phyloP scores from a whole-genome alignment of 345 rosid species.

The Rubroshorea leprosula region DNA sequence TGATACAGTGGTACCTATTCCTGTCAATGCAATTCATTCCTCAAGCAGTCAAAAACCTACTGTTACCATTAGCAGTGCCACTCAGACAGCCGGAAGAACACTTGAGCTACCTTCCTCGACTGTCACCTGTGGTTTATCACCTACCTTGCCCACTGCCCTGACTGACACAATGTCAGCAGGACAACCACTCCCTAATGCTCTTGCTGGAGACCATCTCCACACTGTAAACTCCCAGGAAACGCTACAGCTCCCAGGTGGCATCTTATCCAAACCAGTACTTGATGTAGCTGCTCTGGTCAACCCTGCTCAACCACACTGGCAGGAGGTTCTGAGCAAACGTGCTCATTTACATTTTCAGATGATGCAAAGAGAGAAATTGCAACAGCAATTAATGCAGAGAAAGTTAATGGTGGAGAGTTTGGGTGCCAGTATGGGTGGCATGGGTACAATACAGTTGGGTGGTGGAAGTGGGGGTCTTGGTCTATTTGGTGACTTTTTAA shows the following conservation, averaged over 20 bases:
- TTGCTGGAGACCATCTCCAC: background rate
- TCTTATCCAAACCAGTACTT: background rate
- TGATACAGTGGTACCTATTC: slow-evolving; percentile 6
- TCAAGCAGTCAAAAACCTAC: background rate
- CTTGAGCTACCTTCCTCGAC: slow-evolving; percentile 1
- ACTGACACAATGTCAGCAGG: background rate
- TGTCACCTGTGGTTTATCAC: background rate
- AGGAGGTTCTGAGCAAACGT: slow-evolving; percentile 5
- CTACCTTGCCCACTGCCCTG: slow-evolving; percentile 3
- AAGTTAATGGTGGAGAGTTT: slow-evolving; percentile 5
- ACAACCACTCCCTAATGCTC: background rate
- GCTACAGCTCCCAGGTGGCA: background rate
- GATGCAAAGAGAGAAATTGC: slow-evolving; percentile 10
- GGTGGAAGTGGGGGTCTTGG: slow-evolving; percentile 7
- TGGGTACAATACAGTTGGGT: background rate
- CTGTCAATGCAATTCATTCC: background rate
- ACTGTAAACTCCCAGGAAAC: slow-evolving; percentile 7
- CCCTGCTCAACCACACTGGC: slow-evolving; percentile 3
- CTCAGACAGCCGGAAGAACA: background rate
- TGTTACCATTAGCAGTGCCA: background rate
- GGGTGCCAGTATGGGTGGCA: background rate
- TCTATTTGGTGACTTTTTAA: background rate
- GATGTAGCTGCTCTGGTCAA: slow-evolving; percentile 2
- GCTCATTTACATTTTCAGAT: slow-evolving; percentile 14
- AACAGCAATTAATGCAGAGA: slow-evolving; percentile 9